These are phyloP conservation scores for Tarenaya hassleriana DNA, from an alignment of 345 rosid genomes.

Conservation along the genomic window DNA sequence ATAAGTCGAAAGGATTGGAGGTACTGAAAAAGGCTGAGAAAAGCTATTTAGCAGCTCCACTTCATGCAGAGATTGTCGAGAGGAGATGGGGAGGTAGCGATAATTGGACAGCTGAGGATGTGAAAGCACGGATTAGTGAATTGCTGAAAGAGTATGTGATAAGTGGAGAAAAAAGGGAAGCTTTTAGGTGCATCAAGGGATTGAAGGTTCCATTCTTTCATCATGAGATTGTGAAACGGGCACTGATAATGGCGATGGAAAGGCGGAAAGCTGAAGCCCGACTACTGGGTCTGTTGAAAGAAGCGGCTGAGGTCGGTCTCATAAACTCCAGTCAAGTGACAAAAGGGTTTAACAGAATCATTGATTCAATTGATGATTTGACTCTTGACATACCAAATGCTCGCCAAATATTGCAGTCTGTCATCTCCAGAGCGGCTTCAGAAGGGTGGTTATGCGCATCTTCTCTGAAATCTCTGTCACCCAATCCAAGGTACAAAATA, in stretches of 20 bases:
- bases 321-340: constrained; percentile 71
- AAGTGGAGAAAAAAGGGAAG: constrained; percentile 77
- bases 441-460: constrained; percentile 89
- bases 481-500: constrained; percentile 28
- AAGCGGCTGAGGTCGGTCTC: constrained; percentile 58
- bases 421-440: constrained; percentile 75
- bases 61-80: constrained; percentile 69
- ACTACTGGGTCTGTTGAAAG: constrained; percentile 55
- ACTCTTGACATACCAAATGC: constrained; percentile 83
- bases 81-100: constrained; percentile 72
- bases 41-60: constrained; percentile 70
- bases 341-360: constrained; percentile 71
- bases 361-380: constrained; percentile 62
- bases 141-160: constrained; percentile 53
- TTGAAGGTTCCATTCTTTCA: constrained; percentile 80
- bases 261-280: constrained; percentile 44
- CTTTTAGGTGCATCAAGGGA: constrained; percentile 69
- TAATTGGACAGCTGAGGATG: constrained; percentile 76
- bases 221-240: constrained; percentile 78
- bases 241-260: constrained; percentile 73
- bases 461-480: constrained; percentile 49
- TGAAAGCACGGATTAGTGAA: constrained; percentile 58
- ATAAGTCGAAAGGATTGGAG: constrained; percentile 51
- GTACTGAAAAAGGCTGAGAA: constrained; percentile 65
- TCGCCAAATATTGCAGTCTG: constrained; percentile 37